These are phyloP conservation scores for Hypoxylon sp. DNA, from an alignment of 2,329 filamentous ascomycete species.

Conservation along the genomic window DNA sequence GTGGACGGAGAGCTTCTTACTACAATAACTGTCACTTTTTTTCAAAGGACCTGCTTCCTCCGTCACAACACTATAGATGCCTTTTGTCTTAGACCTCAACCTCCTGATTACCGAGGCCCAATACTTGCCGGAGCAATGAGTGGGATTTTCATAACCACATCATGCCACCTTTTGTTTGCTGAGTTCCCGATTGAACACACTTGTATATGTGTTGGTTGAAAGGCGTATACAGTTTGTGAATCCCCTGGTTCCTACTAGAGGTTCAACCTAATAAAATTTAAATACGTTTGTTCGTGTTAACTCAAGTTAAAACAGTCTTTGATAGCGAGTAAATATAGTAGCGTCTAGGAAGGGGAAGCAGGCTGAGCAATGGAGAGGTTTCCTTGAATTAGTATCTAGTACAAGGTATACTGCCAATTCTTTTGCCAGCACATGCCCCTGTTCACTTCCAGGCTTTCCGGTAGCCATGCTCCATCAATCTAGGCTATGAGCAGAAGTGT, in stretches of 20 bases:
- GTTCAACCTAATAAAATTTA: not conserved
- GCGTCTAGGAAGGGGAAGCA: not conserved
- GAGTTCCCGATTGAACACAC: not conserved
- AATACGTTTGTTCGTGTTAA: not conserved
- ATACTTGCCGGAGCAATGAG: not conserved
- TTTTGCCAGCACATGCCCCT: not conserved
- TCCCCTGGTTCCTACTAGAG: not conserved
- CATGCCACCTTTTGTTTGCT: not conserved
- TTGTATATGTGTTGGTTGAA: not conserved
- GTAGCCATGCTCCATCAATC: not conserved
- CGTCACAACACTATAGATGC: not conserved
- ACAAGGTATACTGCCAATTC: no score
- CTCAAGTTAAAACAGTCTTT: not conserved
- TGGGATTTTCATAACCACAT: not conserved
- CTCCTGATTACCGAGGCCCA: not conserved
- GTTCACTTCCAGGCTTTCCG: not conserved
- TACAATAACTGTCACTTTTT: no score
- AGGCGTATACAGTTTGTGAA: not conserved
- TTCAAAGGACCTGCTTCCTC: no score
- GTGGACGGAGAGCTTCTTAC: no score
- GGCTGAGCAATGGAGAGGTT: not conserved
- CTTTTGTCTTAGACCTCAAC: not conserved
- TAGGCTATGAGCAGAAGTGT: not conserved
- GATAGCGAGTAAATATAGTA: not conserved
- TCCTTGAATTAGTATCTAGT: no score